Evolutionary conservation across 495 filamentous ascomycete genomes (phyloP), one percentile per base, ranked within the genome.

Genomic region (Annulohypoxylon nitens): DNA sequence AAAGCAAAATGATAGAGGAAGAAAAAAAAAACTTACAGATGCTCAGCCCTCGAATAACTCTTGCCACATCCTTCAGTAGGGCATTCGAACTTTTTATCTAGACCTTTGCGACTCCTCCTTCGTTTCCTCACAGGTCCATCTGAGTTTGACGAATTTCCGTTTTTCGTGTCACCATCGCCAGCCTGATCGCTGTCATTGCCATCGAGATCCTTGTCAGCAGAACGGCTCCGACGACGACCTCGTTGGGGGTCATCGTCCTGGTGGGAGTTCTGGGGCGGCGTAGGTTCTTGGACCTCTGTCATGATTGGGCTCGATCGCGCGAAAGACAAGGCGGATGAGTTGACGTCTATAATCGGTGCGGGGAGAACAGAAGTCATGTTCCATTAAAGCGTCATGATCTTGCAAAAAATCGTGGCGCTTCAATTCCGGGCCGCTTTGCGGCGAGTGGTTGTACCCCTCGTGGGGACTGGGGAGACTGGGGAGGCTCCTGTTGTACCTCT

Each of bases 71-170:
- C 93, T 71, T 94, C 91, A 55, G 93, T 90, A 10, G 92, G 90
- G 80, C 96, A 99, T 73, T 95, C 92, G 71, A 97, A 99, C 78
- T 97, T 98, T 83, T 96, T 97, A 80, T 98, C 95, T 36, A 92
- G 84, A 33, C 92, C 92, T 79, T 97, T 97, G 69, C 95, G 91
- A 82, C 92, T 94, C 74, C 93, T 86, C 77, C 93, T 89, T 63
- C 94, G 87, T 80, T 95, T 96, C 67, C 89, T 88, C 16, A 83
- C 81, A 11, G 86, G 86, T 7, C 86, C 85, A 60, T 88, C 86
- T 25, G 84, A 86, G 64, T 86, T 86, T 48, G 87, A 88, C 10
- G 86, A 88, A 65, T 85, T 81, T 1, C 74, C 83, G 41, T 81
- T 78, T 43, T 82, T 81, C 14, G 74, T 78, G 58, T 81, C 81